These are phyloP conservation scores for Ganoderma leucocontextum DNA, from an alignment of 1,284 basidiomycete genomes.

Conservation along the genomic window DNA sequence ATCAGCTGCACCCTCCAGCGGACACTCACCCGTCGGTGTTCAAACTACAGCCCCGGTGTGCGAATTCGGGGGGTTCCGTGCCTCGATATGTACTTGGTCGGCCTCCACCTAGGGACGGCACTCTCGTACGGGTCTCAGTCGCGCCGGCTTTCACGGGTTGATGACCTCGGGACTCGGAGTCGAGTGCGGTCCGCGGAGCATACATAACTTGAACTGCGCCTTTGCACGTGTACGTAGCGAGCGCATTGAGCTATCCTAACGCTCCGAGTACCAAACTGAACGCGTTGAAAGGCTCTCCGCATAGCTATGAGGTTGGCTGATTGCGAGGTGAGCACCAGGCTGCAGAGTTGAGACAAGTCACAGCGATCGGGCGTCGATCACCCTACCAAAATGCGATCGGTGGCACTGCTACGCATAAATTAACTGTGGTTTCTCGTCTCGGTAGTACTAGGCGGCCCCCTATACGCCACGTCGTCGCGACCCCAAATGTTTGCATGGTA, in stretches of 20 bases:
- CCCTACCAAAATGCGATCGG: constrained; percentile 15
- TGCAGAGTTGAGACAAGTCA: constrained; percentile 1
- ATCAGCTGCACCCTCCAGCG: neutral
- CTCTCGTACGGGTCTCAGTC: neutral
- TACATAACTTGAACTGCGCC: neutral
- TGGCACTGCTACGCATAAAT: constrained; percentile 22
- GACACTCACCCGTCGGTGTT: neutral
- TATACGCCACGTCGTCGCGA: neutral
- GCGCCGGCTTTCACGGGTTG: neutral
- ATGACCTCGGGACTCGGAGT: neutral
- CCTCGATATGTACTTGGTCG: neutral
- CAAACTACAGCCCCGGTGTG: neutral
- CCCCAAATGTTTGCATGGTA: neutral
- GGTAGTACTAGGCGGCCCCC: no score
- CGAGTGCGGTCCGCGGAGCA: neutral
- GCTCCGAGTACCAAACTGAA: no score
- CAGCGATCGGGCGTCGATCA: constrained; percentile 24
- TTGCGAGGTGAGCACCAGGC: neutral
- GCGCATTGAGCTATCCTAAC: no score
- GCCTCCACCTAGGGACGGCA: neutral
- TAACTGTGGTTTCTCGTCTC: neutral
- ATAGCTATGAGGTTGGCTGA: neutral
- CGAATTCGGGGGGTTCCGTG: neutral
- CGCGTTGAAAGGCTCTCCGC: no score
- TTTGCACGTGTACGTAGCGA: neutral